Conservation (phyloP, 208 protist species). For the Hexamita inflata region DNA sequence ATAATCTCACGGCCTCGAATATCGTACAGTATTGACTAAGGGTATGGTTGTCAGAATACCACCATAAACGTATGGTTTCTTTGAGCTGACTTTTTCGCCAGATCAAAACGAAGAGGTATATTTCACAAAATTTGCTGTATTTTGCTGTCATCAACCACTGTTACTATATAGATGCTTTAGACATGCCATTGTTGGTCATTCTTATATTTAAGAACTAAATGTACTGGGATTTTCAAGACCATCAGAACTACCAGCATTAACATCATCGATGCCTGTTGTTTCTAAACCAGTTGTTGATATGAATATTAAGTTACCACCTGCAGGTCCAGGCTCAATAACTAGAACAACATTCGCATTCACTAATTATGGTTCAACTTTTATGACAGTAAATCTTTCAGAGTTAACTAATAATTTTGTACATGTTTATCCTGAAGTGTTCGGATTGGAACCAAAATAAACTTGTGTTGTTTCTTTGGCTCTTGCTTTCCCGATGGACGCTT, state of each 20-base stretch:
- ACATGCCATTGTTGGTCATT: background rate
- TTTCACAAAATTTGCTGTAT: conserved; percentile 3
- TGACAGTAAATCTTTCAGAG: background rate
- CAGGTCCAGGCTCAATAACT: conserved; percentile 4
- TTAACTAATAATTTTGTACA: background rate
- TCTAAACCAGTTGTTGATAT: conserved; percentile 4
- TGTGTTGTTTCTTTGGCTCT: background rate
- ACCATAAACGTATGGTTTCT: conserved; percentile 3
- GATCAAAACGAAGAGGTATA: background rate
- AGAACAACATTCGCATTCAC: conserved; percentile 15
- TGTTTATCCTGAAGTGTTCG: background rate
- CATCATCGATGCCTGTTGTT: background rate
- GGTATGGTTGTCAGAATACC: background rate
- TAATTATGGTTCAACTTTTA: background rate
- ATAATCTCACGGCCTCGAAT: no score
- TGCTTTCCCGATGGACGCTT: background rate
- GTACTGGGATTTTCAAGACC: background rate
- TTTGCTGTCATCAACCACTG: conserved; percentile 7
- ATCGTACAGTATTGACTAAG: background rate
- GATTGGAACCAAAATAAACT: background rate
- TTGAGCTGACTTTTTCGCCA: background rate
- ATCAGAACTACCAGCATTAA: background rate
- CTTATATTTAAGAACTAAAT: background rate
- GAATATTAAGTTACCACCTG: conserved; percentile 2
- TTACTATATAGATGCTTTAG: conserved; percentile 19